phyloP scores from a whole-genome alignment of 148 eudicot species.

The Silene uniflora region DNA sequence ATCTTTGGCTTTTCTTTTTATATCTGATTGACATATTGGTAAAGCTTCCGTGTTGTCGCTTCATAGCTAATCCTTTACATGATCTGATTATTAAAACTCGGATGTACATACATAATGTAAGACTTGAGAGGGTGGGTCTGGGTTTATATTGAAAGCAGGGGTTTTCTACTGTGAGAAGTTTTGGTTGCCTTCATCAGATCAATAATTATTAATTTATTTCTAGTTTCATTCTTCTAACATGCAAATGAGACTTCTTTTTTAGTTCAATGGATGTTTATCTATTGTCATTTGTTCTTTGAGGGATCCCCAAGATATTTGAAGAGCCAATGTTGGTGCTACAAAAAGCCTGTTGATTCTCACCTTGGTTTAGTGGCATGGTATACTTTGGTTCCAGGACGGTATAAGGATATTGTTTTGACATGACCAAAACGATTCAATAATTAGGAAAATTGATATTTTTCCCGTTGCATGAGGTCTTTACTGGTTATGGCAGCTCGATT shows the following conservation, averaged over 20 bases:
- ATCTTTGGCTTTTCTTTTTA: slow-evolving; percentile 14
- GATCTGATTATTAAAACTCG: slow-evolving; percentile 6
- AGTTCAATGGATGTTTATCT: neutral
- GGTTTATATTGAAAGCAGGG: slow-evolving; percentile 9
- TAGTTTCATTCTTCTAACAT: neutral
- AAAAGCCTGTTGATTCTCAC: neutral
- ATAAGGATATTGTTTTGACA: neutral
- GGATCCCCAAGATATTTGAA: neutral
- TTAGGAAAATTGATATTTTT: neutral
- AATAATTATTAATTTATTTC: neutral
- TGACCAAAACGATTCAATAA: neutral
- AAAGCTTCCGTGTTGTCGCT: neutral
- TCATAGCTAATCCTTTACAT: slow-evolving; percentile 1
- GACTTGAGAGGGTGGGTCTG: slow-evolving; percentile 6
- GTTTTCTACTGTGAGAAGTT: slow-evolving; percentile 11
- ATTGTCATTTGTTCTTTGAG: neutral
- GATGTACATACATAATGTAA: slow-evolving; percentile 20
- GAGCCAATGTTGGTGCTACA: neutral
- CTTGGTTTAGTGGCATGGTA: neutral
- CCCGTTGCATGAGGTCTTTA: neutral
- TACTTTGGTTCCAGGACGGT: neutral
- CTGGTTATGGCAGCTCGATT: neutral
- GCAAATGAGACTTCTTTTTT: neutral
- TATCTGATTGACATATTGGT: neutral
- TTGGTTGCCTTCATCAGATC: neutral